Percentiles rank a stretch among this genome's conserved stretches.
phyloP scores from a whole-genome alignment of 1,284 basidiomycete genomes.

The Mrakiaceae sp. region DNA sequence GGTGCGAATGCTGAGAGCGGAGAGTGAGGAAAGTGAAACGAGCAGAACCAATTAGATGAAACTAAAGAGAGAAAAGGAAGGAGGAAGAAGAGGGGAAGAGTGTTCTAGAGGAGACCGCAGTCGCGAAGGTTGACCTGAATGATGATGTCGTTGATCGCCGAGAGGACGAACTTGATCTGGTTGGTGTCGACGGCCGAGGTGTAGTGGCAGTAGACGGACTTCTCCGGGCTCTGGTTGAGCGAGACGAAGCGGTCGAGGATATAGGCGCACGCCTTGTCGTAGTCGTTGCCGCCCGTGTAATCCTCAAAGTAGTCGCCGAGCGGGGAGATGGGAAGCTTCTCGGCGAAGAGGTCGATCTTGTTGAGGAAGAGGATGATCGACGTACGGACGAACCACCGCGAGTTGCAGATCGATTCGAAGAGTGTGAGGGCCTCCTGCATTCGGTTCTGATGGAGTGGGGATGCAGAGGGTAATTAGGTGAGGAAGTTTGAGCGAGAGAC shows the following conservation, averaged over 20 bases:
- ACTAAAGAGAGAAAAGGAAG: slow-evolving; percentile 18
- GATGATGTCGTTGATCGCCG: slow-evolving; percentile 42
- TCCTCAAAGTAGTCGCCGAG: slow-evolving; percentile 77
- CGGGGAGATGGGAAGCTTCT: slow-evolving; percentile 80
- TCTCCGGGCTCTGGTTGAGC: slow-evolving; percentile 66
- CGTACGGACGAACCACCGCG: slow-evolving; percentile 84
- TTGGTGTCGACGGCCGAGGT: slow-evolving; percentile 43
- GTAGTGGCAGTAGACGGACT: slow-evolving; percentile 34
- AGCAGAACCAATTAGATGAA: slow-evolving; percentile 16
- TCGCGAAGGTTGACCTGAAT: slow-evolving; percentile 39
- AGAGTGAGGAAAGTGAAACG: neutral
- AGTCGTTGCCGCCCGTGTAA: slow-evolving; percentile 66
- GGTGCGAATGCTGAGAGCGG: no score
- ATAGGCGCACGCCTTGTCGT: slow-evolving; percentile 76
- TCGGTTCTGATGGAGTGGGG: slow-evolving; percentile 51
- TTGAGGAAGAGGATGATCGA: slow-evolving; percentile 69
- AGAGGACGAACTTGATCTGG: slow-evolving; percentile 44
- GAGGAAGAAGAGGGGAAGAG: neutral
- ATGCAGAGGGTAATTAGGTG: no score
- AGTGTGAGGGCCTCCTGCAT: slow-evolving; percentile 40
- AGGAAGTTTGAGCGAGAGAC: slow-evolving; percentile 26
- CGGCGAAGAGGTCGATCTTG: slow-evolving; percentile 93
- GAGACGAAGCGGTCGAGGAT: slow-evolving; percentile 74
- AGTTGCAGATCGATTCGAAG: slow-evolving; percentile 80
- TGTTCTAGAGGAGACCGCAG: slow-evolving; percentile 32